Evolutionary conservation across 73 alveolate genomes (phyloP), one percentile per base, ranked within the genome.

Genomic region (Stentor coeruleus): DNA sequence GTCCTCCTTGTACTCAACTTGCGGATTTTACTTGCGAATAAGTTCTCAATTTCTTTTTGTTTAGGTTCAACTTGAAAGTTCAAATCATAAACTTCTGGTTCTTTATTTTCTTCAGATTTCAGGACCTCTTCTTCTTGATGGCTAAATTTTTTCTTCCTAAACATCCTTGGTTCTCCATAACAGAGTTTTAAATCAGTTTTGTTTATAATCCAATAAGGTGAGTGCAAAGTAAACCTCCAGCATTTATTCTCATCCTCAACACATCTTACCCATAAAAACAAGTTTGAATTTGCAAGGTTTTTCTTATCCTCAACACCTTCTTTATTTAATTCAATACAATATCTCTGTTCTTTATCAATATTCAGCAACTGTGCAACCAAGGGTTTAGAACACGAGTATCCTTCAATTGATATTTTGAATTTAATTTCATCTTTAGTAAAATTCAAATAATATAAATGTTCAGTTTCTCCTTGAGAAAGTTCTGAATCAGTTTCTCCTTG

Each of bases 141-240:
- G 1, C 42, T 26, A 40, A 26, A 20, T 66, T 66, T 66, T 20
- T 66, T 66, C 37, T 31, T 31, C 66, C 15, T 14, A 14, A 75
- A 14, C 20, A 40, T 20, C 39, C 20, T 14, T 26, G 83, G 38
- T n/a, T 75, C 59, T 20, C 35, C 59, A 37, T 75, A 75, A 37
- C 39, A 30, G 20, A 75, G 59, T 38, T 36, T 31, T n/a, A 36
- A 33, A 14, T 15, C 26, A 2, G 83, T 39, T 39, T 75, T 39
- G 38, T 75, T 75, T 33, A 75, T 75, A 36, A 75, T 75, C 83
- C 83, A 75, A 38, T 75, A 75, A 1, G 83, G 83, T 2, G 72
- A 37, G 33, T 75, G 39, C 77, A 75, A 20, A 36, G 72, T n/a
- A 38, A 39, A 37, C 37, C 72, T 75, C 15, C 15, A 75, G 83